Conservation (phyloP, 2,329 filamentous ascomycete species). For the Pseudogymnoascus sp. region DNA sequence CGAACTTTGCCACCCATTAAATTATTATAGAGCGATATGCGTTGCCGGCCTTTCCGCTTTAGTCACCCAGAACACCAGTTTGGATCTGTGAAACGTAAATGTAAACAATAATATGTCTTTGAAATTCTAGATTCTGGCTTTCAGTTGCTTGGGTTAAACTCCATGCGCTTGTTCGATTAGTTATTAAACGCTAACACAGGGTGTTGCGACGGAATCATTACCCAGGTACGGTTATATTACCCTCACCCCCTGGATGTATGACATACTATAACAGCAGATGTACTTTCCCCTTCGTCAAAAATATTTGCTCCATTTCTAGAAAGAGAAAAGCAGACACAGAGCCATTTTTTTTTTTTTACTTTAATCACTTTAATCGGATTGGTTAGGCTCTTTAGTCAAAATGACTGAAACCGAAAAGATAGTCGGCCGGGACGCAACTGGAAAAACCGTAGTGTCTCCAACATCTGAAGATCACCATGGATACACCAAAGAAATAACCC, state of each 20-base stretch:
- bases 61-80: conserved; percentile 13
- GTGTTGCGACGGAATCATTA: neutral
- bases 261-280: neutral
- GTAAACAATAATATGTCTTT: neutral
- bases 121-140: neutral
- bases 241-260: neutral
- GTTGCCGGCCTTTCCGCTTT: no score
- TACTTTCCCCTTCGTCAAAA: neutral
- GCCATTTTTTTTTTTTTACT: neutral
- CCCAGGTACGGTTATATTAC: neutral
- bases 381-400: neutral
- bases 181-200: neutral
- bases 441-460: neutral
- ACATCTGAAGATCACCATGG: neutral
- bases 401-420: neutral
- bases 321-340: neutral
- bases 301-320: neutral
- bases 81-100: neutral
- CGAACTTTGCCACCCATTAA: no score
- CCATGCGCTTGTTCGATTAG: neutral
- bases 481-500: neutral
- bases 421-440: neutral
- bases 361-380: neutral
- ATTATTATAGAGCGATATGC: no score
- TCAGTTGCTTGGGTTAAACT: neutral